Evolutionary conservation across 495 filamentous ascomycete species (phyloP).

Genomic region (Wilcoxina mikolae): DNA sequence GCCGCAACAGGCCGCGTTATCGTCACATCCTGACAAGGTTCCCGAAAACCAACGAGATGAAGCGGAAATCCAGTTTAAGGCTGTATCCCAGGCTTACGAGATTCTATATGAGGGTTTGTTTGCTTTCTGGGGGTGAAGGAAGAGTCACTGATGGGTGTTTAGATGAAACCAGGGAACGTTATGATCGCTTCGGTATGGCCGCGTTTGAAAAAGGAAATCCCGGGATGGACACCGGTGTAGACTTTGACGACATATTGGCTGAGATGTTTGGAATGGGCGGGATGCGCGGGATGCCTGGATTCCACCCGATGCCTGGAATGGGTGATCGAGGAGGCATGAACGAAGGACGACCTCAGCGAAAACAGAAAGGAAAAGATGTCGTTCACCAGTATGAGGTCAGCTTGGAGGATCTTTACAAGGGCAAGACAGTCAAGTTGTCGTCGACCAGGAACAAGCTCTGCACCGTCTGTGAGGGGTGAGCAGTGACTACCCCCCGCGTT

Average conservation of each 20-base stretch:
- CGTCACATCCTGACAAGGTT: slow-evolving; percentile 91
- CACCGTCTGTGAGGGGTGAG: slow-evolving; percentile 59
- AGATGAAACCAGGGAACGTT: slow-evolving; percentile 65
- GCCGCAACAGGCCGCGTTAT: slow-evolving; percentile 55
- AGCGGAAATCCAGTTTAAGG: slow-evolving; percentile 82
- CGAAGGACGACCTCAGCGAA: slow-evolving; percentile 38
- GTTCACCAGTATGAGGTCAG: slow-evolving; percentile 81
- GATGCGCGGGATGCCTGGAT: slow-evolving; percentile 37
- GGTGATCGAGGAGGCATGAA: slow-evolving; percentile 24
- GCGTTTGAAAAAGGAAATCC: slow-evolving; percentile 57
- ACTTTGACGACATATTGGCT: slow-evolving; percentile 77
- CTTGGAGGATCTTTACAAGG: slow-evolving; percentile 91
- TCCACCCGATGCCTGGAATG: slow-evolving; percentile 34
- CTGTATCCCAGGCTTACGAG: slow-evolving; percentile 84
- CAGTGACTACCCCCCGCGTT: not conserved
- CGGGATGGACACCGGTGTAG: slow-evolving; percentile 53
- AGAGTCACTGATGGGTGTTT: not conserved
- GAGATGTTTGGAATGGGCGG: slow-evolving; percentile 86
- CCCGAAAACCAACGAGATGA: slow-evolving; percentile 66
- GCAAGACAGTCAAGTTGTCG: slow-evolving; percentile 90
- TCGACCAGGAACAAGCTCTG: slow-evolving; percentile 89
- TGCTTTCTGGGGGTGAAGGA: not conserved
- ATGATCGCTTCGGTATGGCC: slow-evolving; percentile 87
- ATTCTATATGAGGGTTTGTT: slow-evolving; percentile 66
- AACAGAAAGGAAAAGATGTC: slow-evolving; percentile 62